Conservation (phyloP, 2,329 filamentous ascomycete genomes). For the Fusarium marasasianum region DNA sequence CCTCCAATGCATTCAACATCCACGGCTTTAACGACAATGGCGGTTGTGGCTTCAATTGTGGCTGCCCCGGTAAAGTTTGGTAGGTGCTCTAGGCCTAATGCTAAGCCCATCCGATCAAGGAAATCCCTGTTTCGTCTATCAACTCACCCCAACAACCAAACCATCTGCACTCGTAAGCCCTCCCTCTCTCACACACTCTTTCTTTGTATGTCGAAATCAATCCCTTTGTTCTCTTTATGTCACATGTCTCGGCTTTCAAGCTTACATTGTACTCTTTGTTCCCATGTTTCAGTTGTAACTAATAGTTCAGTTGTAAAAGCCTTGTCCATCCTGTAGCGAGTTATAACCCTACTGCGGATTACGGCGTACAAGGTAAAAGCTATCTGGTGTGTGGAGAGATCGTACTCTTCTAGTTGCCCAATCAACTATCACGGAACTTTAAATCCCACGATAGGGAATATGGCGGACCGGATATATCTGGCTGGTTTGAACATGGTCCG, state of each 20-base stretch:
- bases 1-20: background rate
- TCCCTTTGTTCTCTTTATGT: background rate
- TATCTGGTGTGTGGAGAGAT: conserved; percentile 15
- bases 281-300: background rate
- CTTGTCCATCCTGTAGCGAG: background rate
- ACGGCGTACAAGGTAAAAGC: background rate
- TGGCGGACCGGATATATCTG: background rate
- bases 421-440: conserved; percentile 30
- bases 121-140: conserved; percentile 1
- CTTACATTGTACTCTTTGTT: conserved; percentile 5
- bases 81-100: background rate
- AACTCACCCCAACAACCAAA: conserved; percentile 30
- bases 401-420: conserved; percentile 29
- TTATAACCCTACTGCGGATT: background rate
- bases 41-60: conserved; percentile 26
- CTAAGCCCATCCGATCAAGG: background rate
- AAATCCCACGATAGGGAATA: background rate
- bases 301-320: background rate
- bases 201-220: background rate
- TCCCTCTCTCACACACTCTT: background rate
- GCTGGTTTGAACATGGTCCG: background rate
- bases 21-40: conserved; percentile 12
- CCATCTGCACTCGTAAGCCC: background rate
- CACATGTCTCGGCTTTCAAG: background rate
- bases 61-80: conserved; percentile 18